A percentile compares a stretch with the other conserved stretches of the same genome.
Evolutionary conservation across 257 asterid genomes (phyloP).

Genomic region (Salvia rosmarinus): DNA sequence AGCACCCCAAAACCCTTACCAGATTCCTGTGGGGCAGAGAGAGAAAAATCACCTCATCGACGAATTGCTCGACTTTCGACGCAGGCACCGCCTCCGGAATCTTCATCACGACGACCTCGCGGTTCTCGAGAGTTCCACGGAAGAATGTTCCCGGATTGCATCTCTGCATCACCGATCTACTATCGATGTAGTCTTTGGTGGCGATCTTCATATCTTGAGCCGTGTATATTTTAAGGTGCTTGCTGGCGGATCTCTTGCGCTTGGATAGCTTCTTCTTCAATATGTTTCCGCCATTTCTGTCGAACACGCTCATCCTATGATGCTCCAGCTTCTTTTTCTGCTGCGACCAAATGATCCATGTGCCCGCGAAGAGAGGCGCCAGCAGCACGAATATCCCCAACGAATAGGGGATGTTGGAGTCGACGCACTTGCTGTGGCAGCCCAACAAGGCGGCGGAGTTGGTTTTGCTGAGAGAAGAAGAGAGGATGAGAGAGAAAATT

Average conservation of each 20-base stretch:
- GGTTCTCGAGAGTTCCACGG: neutral
- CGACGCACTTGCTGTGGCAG: neutral
- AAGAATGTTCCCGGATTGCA: conserved; percentile 15
- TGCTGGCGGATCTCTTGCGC: neutral
- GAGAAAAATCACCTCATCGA: conserved; percentile 16
- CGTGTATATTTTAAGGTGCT: conserved; percentile 1
- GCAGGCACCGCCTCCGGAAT: neutral
- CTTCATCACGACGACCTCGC: neutral
- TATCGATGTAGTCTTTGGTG: conserved; percentile 2
- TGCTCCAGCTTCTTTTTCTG: neutral
- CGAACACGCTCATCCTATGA: neutral
- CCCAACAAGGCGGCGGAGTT: neutral
- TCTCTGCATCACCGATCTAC: neutral
- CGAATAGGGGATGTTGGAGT: neutral
- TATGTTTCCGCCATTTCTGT: conserved; percentile 20
- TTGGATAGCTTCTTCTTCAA: conserved; percentile 19
- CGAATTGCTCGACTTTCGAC: conserved; percentile 5
- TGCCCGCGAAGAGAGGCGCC: conserved; percentile 10
- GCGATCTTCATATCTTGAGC: conserved; percentile 19
- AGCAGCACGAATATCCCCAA: neutral
- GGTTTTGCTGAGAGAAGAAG: neutral
- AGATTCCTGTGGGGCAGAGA: conserved; percentile 22
- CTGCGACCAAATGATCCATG: neutral
- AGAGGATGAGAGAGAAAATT: neutral
- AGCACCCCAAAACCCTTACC: conserved; percentile 21